Percentiles rank a stretch among this genome's conserved stretches.
These are phyloP conservation scores for Xylariaceae sp. DNA, from an alignment of 2,329 filamentous ascomycete species.

Conservation along the genomic window DNA sequence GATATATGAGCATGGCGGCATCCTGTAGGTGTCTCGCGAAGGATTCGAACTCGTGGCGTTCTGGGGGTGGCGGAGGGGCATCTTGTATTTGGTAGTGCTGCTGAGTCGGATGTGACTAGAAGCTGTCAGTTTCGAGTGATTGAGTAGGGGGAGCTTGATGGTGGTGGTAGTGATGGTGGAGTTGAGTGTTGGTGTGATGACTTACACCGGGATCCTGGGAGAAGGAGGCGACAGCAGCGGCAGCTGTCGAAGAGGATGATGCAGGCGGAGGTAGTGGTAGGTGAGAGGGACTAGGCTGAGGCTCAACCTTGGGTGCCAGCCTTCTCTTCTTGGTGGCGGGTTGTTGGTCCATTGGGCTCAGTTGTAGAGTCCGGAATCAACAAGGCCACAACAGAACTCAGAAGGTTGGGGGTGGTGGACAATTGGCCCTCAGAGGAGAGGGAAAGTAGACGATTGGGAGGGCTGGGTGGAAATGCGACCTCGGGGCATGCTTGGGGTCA, in stretches of 20 bases:
- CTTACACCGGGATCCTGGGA: slow-evolving; percentile 28
- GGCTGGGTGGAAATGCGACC: too few species aligned
- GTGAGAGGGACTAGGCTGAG: slow-evolving; percentile 29
- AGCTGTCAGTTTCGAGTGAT: slow-evolving; percentile 13
- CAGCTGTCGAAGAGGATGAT: background rate
- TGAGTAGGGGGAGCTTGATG: slow-evolving; percentile 6
- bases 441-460: background rate
- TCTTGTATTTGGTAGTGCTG: slow-evolving; percentile 30
- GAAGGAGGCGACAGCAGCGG: slow-evolving; percentile 14
- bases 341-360: slow-evolving; percentile 30
- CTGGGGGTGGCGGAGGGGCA: slow-evolving; percentile 30
- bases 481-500: too few species aligned
- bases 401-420: background rate
- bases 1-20: slow-evolving; percentile 63
- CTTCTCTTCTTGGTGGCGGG: slow-evolving; percentile 39
- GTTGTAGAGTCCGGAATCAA: background rate
- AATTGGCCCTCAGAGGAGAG: background rate
- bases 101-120: slow-evolving; percentile 21
- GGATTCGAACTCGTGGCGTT: slow-evolving; percentile 61
- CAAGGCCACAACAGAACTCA: too few species aligned
- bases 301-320: slow-evolving; percentile 35
- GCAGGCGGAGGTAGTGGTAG: slow-evolving; percentile 21
- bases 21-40: slow-evolving; percentile 66
- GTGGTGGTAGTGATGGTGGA: too few species aligned
- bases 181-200: slow-evolving; percentile 5